phyloP scores from a whole-genome alignment of 345 rosid species.

The Brassica rapa region DNA sequence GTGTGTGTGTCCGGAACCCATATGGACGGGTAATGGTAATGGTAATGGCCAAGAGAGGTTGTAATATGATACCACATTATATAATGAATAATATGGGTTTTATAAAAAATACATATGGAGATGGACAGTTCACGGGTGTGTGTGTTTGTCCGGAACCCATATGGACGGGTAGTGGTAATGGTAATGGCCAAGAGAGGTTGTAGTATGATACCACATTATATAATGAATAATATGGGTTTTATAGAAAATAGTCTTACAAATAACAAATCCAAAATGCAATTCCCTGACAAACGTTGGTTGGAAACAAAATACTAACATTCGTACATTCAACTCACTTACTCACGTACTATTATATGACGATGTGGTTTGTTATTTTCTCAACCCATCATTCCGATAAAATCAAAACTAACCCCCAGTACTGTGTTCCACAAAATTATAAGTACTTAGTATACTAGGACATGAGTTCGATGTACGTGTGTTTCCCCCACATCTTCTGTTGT shows the following conservation, averaged over 20 bases:
- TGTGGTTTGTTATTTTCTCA: neutral
- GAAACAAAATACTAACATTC: neutral
- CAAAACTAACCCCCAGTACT: neutral
- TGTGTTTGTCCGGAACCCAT: too few species aligned
- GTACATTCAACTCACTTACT: neutral
- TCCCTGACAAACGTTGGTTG: neutral
- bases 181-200: neutral
- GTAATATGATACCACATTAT: neutral
- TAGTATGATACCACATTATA: neutral
- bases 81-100: neutral
- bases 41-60: neutral
- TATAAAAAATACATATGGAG: neutral
- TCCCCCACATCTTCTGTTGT: slow-evolving; percentile 2
- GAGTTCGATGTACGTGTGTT: slow-evolving; percentile 13
- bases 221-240: neutral
- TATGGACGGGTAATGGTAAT: neutral
- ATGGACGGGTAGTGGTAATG: neutral
- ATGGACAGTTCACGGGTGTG: too few species aligned
- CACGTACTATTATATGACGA: neutral
- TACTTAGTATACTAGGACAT: neutral
- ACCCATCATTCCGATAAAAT: neutral
- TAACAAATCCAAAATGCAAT: too few species aligned
- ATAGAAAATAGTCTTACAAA: neutral
- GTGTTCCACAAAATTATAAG: slow-evolving; percentile 8
- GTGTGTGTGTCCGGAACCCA: neutral